Conservation (phyloP, 2,329 filamentous ascomycete genomes). For the Sporothrix pallida region DNA sequence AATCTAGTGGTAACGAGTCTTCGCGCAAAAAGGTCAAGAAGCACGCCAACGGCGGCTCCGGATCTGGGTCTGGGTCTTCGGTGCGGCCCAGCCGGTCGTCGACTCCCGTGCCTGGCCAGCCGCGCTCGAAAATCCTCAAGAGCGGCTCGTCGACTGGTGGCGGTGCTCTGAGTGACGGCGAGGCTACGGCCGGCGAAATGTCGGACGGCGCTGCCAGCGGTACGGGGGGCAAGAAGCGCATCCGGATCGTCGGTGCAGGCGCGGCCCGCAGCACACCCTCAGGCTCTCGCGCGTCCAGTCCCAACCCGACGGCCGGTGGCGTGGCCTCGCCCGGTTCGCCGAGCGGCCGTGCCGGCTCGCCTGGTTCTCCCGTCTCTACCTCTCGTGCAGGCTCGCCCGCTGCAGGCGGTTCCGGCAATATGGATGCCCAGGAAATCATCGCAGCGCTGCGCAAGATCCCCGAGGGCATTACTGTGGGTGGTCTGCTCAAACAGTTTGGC, state of each 20-base stretch:
- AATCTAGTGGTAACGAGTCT: constrained; percentile 90
- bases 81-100: constrained; percentile 58
- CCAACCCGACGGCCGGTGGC: constrained; percentile 47
- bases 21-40: constrained; percentile 78
- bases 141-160: constrained; percentile 47
- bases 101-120: constrained; percentile 60
- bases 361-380: constrained; percentile 36
- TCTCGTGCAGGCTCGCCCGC: constrained; percentile 46
- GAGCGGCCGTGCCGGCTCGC: constrained; percentile 27
- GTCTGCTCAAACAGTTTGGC: constrained; percentile 61
- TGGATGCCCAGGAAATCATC: constrained; percentile 60
- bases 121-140: constrained; percentile 42
- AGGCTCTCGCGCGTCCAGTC: constrained; percentile 68
- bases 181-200: constrained; percentile 72
- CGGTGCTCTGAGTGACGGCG: constrained; percentile 73
- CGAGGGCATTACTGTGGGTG: constrained; percentile 60
- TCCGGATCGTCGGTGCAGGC: constrained; percentile 57
- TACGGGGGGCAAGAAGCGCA: constrained; percentile 56
- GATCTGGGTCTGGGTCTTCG: no score
- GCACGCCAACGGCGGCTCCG: constrained; percentile 54
- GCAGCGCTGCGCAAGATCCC: constrained; percentile 57
- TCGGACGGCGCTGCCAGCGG: constrained; percentile 57
- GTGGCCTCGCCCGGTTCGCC: constrained; percentile 37
- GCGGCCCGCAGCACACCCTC: constrained; percentile 57
- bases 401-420: constrained; percentile 40